phyloP scores from a whole-genome alignment of 192 early-diverging fungal species.

The Entomortierella lignicola region DNA sequence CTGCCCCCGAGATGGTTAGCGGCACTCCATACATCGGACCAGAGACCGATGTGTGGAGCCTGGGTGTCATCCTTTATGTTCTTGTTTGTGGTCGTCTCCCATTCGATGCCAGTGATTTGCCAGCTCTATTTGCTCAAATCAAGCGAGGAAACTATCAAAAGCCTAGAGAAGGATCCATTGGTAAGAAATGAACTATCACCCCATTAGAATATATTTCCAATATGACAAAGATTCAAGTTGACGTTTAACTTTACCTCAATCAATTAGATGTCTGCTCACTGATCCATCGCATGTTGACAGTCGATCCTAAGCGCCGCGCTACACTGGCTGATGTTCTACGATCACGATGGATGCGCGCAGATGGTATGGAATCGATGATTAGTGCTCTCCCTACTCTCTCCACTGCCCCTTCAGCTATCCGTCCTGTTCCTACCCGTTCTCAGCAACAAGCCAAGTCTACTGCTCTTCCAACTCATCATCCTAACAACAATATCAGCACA shows the following conservation, averaged over 20 bases:
- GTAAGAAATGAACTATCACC: conserved; percentile 2
- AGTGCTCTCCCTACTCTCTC: conserved; percentile 27
- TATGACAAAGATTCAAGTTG: no score
- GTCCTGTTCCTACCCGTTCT: conserved; percentile 10
- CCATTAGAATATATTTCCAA: no score
- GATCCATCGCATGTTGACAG: conserved; percentile 61
- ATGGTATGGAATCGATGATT: conserved; percentile 35
- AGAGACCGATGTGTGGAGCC: conserved; percentile 69
- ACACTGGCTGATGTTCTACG: conserved; percentile 64
- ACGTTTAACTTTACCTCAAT: conserved; percentile 14
- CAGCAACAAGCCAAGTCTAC: conserved; percentile 27
- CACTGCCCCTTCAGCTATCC: conserved; percentile 25
- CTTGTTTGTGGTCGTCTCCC: conserved; percentile 70
- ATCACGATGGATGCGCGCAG: conserved; percentile 65
- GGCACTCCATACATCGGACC: conserved; percentile 70
- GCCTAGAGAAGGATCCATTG: conserved; percentile 54
- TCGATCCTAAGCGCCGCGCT: conserved; percentile 64
- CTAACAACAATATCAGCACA: conserved; percentile 43
- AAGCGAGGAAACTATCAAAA: conserved; percentile 64
- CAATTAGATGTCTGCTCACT: conserved; percentile 57
- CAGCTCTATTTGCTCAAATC: conserved; percentile 70
- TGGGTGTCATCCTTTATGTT: conserved; percentile 70
- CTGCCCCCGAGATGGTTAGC: conserved; percentile 74
- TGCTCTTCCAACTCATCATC: conserved; percentile 29
- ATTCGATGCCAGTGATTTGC: conserved; percentile 68